Evolutionary conservation across 805 yeast genomes (phyloP).

Genomic region (Kuraishia ogatae): DNA sequence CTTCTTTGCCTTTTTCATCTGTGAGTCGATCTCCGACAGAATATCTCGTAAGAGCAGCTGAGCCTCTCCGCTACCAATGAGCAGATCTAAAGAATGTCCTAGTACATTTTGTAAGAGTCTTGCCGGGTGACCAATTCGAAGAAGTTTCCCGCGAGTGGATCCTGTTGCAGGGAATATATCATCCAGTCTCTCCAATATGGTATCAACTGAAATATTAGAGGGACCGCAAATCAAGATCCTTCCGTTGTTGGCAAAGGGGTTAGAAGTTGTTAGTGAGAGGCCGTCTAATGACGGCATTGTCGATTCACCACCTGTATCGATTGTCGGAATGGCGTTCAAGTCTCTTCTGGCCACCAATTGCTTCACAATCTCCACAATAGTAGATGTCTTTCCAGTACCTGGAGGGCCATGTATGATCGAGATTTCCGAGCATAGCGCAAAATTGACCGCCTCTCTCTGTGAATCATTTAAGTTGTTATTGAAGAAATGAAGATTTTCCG

Average conservation of each 20-base stretch:
- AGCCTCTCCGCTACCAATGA: slow-evolving; percentile 49
- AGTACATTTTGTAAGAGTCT: slow-evolving; percentile 55
- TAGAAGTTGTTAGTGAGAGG: background rate
- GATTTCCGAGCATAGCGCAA: slow-evolving; percentile 49
- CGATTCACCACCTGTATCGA: slow-evolving; percentile 7
- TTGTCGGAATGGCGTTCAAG: background rate
- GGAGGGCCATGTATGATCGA: slow-evolving; percentile 73
- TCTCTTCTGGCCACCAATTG: slow-evolving; percentile 41
- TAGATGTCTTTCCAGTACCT: slow-evolving; percentile 80
- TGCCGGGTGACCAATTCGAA: slow-evolving; percentile 93
- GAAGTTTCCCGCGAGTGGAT: slow-evolving; percentile 22
- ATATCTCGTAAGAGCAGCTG: slow-evolving; percentile 62
- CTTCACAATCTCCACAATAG: slow-evolving; percentile 71
- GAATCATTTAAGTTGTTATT: slow-evolving; percentile 51
- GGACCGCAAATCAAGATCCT: slow-evolving; percentile 88
- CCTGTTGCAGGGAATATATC: slow-evolving; percentile 28
- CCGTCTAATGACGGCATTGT: background rate
- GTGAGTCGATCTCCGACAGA: slow-evolving; percentile 54
- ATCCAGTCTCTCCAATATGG: slow-evolving; percentile 69
- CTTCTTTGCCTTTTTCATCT: slow-evolving; percentile 46
- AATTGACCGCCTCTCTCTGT: slow-evolving; percentile 64
- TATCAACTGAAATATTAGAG: slow-evolving; percentile 87
- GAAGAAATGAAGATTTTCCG: slow-evolving; percentile 21
- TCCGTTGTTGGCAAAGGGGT: slow-evolving; percentile 12
- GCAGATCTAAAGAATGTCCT: slow-evolving; percentile 68